Evolutionary conservation across 2,329 filamentous ascomycete genomes (phyloP), one percentile per base, ranked within the genome.

Genomic region (Didymella pinodella): DNA sequence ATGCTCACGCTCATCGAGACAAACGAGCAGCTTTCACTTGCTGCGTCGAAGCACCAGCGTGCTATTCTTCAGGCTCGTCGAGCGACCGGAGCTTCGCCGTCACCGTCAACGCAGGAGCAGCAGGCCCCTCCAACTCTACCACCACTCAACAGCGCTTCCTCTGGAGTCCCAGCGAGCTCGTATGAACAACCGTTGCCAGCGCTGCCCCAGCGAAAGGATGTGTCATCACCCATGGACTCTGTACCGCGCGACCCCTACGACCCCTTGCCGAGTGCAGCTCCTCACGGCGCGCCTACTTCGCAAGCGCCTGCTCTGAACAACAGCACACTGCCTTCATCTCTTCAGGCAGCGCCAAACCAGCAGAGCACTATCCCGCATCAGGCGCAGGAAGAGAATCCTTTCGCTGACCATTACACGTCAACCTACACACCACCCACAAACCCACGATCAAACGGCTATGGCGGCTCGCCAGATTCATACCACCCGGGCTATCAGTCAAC

Each of bases 1-100:
- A 92, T 98, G 85, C 88, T 95, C 73, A 93, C 88, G 14, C 81
- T 99, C 62, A 97, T 99, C 71, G 93, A 97, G 77, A 95, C 92
- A 14, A 97, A 96, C 74, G 95, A 98, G 77, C 90, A 94, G 73
- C 83, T 99, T 29, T 91, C 92, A 61, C 86, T 91, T 44, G 89
- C 93, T 0, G 83, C 94, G 40, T 95, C 88, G 64, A 88, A 92
- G 73, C 92, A 97, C 76, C 92, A 96, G 77, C 88, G 93, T 54
- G 90, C 92, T 10, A 81, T 96, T 40, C 80, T 89, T 7, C 80
- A 84, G 61, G 86, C 86, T 8, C 80, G 86, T 45, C 82, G 83
- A 48, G 70, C 76, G 3, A 65, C 75, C 18, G 78, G 77, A 12
- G 58, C 52, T 16, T 59, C 67, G 22, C 69, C 65, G 44, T 66